phyloP scores from a whole-genome alignment of 768 basidiomycete genomes.

The Mycena epipterygia region DNA sequence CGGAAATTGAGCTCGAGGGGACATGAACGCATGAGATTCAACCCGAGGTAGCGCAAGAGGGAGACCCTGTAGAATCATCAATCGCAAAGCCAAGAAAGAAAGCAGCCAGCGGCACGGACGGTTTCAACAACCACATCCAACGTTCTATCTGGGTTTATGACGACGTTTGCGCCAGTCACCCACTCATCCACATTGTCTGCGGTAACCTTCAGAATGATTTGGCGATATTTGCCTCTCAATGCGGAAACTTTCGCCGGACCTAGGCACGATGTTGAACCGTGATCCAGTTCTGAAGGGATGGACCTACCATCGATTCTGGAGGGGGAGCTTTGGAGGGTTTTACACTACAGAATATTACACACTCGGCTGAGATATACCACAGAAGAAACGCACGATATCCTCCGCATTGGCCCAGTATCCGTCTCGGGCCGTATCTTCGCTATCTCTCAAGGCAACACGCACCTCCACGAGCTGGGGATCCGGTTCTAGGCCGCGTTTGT shows the following conservation, averaged over 20 bases:
- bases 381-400: conserved; percentile 60
- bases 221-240: conserved; percentile 76
- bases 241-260: conserved; percentile 80
- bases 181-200: conserved; percentile 65
- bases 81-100: background rate
- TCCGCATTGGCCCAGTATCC: conserved; percentile 82
- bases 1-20: conserved; percentile 6
- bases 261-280: conserved; percentile 39
- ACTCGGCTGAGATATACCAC: background rate
- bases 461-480: conserved; percentile 79
- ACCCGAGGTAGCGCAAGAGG: background rate
- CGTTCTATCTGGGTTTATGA: conserved; percentile 66
- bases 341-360: conserved; percentile 48
- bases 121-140: conserved; percentile 71
- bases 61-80: conserved; percentile 17
- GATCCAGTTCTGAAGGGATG: background rate
- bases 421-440: conserved; percentile 60
- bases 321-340: conserved; percentile 70
- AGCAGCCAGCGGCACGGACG: conserved; percentile 52
- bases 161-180: conserved; percentile 69
- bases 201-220: conserved; percentile 75
- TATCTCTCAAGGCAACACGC: conserved; percentile 65
- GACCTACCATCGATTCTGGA: conserved; percentile 76
- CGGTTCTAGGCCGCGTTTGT: conserved; percentile 63
- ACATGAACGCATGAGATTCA: background rate